A percentile compares a stretch with the other conserved stretches of the same genome.
Evolutionary conservation across 345 rosid genomes (phyloP).

Genomic region (Boechera retrofracta): DNA sequence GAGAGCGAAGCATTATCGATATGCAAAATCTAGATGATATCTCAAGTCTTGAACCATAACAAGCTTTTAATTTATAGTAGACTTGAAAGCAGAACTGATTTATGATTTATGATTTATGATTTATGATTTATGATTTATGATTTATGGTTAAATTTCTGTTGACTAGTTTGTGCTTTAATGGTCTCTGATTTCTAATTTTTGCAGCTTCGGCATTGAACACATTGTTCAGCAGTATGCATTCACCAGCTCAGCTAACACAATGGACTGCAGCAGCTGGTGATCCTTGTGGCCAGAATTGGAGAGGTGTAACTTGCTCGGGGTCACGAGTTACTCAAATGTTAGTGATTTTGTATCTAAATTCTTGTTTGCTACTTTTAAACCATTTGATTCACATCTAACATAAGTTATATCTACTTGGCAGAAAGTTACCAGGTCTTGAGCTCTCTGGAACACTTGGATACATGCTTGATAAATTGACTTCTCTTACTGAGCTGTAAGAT

Average conservation of each 20-base stretch:
- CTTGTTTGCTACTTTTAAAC: not conserved
- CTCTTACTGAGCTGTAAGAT: slow-evolving; percentile 79
- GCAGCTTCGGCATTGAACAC: slow-evolving; percentile 80
- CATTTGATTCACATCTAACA: slow-evolving; percentile 6
- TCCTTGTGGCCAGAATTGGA: slow-evolving; percentile 95
- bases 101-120: no score
- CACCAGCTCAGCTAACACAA: slow-evolving; percentile 64
- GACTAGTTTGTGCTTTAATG: slow-evolving; percentile 23
- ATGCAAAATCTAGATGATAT: not conserved
- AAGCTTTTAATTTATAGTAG: not conserved
- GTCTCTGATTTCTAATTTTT: slow-evolving; percentile 12
- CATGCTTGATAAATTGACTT: slow-evolving; percentile 57
- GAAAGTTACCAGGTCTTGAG: slow-evolving; percentile 74
- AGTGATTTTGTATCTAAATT: not conserved
- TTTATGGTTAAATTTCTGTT: not conserved
- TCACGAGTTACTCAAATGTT: slow-evolving; percentile 83
- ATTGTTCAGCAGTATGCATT: slow-evolving; percentile 63
- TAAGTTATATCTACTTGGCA: slow-evolving; percentile 40
- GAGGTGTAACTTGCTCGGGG: slow-evolving; percentile 80
- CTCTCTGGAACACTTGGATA: slow-evolving; percentile 78
- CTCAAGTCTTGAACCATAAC: slow-evolving; percentile 11
- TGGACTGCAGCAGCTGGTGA: slow-evolving; percentile 79
- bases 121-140: not conserved
- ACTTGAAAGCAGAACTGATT: not conserved
- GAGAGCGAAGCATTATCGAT: no score